Conservation (phyloP, 306 rosid species). For the Cucumis hystrix region DNA sequence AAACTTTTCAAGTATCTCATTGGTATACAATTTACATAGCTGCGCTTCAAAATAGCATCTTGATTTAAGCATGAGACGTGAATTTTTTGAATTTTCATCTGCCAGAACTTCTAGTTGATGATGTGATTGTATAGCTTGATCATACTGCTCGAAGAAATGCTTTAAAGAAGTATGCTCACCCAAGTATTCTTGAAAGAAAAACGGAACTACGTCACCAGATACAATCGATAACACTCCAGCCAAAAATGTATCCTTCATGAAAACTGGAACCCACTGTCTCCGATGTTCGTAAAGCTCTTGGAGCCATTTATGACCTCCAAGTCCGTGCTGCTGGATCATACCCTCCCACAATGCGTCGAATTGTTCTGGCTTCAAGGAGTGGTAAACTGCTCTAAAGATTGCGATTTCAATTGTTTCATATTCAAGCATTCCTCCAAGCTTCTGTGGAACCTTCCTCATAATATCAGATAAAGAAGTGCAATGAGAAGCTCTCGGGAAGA, state of each 20-base stretch:
- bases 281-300: conserved; percentile 45
- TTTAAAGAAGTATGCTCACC: conserved; percentile 29
- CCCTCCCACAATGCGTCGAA: conserved; percentile 60
- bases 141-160: conserved; percentile 40
- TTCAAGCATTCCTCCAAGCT: conserved; percentile 28
- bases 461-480: conserved; percentile 37
- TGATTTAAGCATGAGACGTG: conserved; percentile 25
- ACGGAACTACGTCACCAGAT: conserved; percentile 27
- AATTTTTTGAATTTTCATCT: conserved; percentile 44
- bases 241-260: conserved; percentile 38
- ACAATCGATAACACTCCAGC: conserved; percentile 43
- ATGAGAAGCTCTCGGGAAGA: conserved; percentile 62
- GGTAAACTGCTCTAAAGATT: conserved; percentile 34
- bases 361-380: conserved; percentile 42
- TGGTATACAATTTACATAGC: conserved; percentile 44
- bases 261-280: conserved; percentile 54
- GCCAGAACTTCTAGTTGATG: conserved; percentile 46
- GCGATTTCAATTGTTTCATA: conserved; percentile 31
- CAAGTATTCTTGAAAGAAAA: conserved; percentile 34
- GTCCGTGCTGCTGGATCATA: conserved; percentile 36
- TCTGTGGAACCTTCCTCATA: conserved; percentile 39
- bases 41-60: conserved; percentile 48
- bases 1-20: conserved; percentile 32
- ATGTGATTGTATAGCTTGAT: conserved; percentile 33
- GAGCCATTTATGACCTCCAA: conserved; percentile 50